Evolutionary conservation across 2,329 filamentous ascomycete species (phyloP).

Genomic region (Grosmannia penicillata): DNA sequence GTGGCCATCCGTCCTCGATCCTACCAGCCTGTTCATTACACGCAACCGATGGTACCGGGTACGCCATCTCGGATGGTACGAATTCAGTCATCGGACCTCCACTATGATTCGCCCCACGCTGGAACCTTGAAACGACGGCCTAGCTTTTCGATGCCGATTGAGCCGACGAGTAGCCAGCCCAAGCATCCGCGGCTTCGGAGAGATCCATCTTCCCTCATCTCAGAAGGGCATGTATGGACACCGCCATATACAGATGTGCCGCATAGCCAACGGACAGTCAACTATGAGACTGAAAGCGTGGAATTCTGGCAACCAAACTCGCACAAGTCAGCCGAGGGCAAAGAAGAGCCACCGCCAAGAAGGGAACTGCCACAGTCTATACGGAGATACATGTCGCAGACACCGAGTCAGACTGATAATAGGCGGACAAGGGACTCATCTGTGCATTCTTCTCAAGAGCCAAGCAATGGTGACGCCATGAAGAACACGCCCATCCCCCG

Average conservation of each 20-base stretch:
- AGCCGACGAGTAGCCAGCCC: neutral
- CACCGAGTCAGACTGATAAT: conserved; percentile 3
- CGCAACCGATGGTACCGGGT: no score
- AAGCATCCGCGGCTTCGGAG: neutral
- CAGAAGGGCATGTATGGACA: no score
- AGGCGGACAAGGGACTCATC: neutral
- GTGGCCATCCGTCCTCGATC: neutral
- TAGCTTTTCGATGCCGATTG: no score
- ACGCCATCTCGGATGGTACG: no score
- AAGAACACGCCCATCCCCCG: no score
- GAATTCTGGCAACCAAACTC: no score
- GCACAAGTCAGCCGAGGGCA: neutral
- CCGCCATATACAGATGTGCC: no score
- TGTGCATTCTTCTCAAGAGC: no score
- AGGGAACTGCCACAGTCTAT: conserved; percentile 7
- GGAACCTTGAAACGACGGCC: neutral
- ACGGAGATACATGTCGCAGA: conserved; percentile 5
- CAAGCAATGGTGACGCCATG: neutral
- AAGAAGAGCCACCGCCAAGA: conserved; percentile 7
- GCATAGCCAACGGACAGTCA: no score
- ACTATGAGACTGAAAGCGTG: no score
- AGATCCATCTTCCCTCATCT: conserved; percentile 1
- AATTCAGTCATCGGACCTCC: neutral
- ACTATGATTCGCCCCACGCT: no score
- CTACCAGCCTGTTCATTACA: neutral